A percentile compares a stretch with the other conserved stretches of the same genome.
phyloP scores from a whole-genome alignment of 176 grass and related monocot genomes.

The Phragmites australis region DNA sequence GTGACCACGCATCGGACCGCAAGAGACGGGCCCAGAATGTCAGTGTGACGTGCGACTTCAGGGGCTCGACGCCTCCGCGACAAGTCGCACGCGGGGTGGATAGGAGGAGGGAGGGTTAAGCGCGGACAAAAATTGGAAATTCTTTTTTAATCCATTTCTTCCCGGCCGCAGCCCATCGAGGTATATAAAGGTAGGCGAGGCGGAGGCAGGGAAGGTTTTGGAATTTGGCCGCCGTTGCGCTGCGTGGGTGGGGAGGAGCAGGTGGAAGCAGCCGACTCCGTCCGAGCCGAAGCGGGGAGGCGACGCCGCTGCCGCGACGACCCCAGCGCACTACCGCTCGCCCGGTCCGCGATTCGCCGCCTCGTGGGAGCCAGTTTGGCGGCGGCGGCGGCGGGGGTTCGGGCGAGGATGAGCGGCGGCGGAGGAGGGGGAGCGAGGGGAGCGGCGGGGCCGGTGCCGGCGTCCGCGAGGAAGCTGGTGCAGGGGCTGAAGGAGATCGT shows the following conservation, averaged over 20 bases:
- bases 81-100: slow-evolving; percentile 39
- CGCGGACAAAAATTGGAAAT: slow-evolving; percentile 14
- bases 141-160: slow-evolving; percentile 32
- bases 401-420: slow-evolving; percentile 48
- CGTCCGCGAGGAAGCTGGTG: slow-evolving; percentile 74
- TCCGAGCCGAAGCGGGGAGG: slow-evolving; percentile 33
- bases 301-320: background rate
- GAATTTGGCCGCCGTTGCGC: slow-evolving; percentile 49
- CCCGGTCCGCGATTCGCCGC: slow-evolving; percentile 17
- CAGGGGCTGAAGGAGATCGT: slow-evolving; percentile 99
- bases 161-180: slow-evolving; percentile 19
- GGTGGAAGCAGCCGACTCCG: slow-evolving; percentile 19
- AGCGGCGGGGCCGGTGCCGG: slow-evolving; percentile 53
- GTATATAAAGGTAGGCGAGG: slow-evolving; percentile 49
- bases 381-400: slow-evolving; percentile 14
- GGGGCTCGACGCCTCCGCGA: slow-evolving; percentile 23
- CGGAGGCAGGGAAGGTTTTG: slow-evolving; percentile 40
- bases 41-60: background rate
- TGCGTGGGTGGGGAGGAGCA: slow-evolving; percentile 26
- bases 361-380: slow-evolving; percentile 27
- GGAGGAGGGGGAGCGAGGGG: slow-evolving; percentile 22
- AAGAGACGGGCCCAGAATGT: background rate
- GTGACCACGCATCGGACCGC: background rate
- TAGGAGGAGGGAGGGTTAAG: slow-evolving; percentile 31
- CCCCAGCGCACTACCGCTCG: background rate